Conservation (phyloP, 1,284 basidiomycete species). For the Pseudomicrostroma phylloplanum region DNA sequence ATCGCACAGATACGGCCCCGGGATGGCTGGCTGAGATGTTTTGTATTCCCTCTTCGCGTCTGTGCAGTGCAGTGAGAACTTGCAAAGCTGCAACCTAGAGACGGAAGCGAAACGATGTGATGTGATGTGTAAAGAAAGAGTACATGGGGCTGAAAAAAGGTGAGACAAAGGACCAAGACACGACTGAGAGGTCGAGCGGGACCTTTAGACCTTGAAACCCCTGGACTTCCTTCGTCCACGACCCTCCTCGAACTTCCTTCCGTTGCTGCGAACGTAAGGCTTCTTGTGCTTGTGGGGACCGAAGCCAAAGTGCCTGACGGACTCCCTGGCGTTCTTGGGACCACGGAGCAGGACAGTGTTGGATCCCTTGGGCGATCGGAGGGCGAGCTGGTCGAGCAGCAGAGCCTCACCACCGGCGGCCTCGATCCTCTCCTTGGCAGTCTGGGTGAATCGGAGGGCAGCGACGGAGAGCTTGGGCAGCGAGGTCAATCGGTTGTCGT, state of each 20-base stretch:
- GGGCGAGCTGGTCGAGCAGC: constrained; percentile 93
- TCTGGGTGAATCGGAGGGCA: constrained; percentile 87
- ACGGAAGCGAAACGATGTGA: too few relatives aligned
- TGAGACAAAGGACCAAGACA: too few relatives aligned
- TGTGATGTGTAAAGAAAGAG: too few relatives aligned
- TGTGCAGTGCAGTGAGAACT: too few relatives aligned
- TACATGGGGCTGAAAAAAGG: too few relatives aligned
- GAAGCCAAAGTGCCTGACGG: constrained; percentile 83
- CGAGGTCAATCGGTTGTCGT: constrained; percentile 81
- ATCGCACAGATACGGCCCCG: too few relatives aligned
- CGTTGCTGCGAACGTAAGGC: constrained; percentile 87
- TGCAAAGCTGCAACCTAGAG: too few relatives aligned
- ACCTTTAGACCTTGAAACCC: constrained; percentile 51
- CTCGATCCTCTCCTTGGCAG: constrained; percentile 87
- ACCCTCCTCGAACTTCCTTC: constrained; percentile 71
- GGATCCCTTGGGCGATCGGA: constrained; percentile 84
- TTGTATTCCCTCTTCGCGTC: too few relatives aligned
- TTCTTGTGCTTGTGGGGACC: constrained; percentile 64
- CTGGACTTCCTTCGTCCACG: constrained; percentile 54
- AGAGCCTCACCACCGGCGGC: constrained; percentile 90
- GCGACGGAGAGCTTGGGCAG: constrained; percentile 90
- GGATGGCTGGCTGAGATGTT: too few relatives aligned
- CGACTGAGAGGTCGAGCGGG: too few relatives aligned
- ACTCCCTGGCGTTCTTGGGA: constrained; percentile 85
- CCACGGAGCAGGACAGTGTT: constrained; percentile 92